phyloP scores from a whole-genome alignment of 2,329 filamentous ascomycete genomes.

The Aschersonia sp. region DNA sequence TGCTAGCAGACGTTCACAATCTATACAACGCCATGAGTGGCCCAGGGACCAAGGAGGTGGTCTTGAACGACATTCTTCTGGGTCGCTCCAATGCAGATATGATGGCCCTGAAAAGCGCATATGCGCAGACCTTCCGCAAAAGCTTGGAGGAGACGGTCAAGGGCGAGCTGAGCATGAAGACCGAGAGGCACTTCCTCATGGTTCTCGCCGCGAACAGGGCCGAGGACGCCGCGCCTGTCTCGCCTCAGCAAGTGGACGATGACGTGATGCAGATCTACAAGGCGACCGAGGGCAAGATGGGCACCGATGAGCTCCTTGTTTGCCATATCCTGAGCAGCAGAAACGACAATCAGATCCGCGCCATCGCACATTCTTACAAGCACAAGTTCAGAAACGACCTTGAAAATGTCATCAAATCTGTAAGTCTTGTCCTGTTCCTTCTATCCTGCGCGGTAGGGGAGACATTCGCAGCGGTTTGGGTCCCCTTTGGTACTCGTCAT shows the following conservation, averaged over 20 bases:
- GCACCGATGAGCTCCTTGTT: conserved; percentile 62
- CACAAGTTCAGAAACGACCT: conserved; percentile 56
- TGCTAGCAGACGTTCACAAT: conserved; percentile 59
- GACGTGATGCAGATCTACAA: conserved; percentile 66
- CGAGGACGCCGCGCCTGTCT: conserved; percentile 64
- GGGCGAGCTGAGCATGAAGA: conserved; percentile 73
- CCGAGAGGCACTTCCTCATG: conserved; percentile 71
- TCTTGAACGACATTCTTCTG: conserved; percentile 78
- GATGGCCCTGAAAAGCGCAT: conserved; percentile 68
- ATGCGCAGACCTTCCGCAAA: conserved; percentile 50
- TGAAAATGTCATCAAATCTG: conserved; percentile 58
- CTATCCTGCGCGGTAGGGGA: no score
- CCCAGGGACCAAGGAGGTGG: conserved; percentile 68
- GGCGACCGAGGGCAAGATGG: conserved; percentile 58
- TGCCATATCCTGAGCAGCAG: conserved; percentile 64
- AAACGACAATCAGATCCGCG: conserved; percentile 72
- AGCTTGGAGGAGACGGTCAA: conserved; percentile 59
- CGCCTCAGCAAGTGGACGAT: conserved; percentile 57
- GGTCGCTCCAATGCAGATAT: conserved; percentile 78
- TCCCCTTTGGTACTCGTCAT: no score
- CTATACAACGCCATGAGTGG: conserved; percentile 62
- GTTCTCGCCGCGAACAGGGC: conserved; percentile 59
- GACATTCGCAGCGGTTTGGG: no score
- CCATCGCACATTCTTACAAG: conserved; percentile 63
- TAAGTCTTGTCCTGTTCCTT: conserved; percentile 17